Conservation (phyloP, 164 flowering plant genomes). For the Tetracentron sinense region DNA sequence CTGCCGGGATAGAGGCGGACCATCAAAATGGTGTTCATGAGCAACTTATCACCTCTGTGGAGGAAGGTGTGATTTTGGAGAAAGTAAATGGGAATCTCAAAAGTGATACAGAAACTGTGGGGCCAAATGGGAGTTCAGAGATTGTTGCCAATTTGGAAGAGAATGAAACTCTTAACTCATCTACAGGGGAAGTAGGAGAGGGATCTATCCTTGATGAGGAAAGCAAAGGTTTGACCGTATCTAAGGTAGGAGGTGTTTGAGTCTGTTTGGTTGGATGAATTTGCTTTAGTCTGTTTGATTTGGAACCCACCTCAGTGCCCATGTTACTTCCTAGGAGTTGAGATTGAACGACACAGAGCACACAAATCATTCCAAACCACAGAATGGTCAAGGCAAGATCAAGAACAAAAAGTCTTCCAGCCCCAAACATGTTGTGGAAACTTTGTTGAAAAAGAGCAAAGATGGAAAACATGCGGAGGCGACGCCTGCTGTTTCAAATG, state of each 20-base stretch:
- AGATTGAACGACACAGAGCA: conserved; percentile 25
- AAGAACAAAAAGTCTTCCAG: conserved; percentile 33
- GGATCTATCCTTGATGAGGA: conserved; percentile 18
- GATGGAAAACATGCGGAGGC: conserved; percentile 38
- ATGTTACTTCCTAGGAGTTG: conserved; percentile 36
- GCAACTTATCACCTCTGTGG: conserved; percentile 17
- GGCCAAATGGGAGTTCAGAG: too few relatives aligned
- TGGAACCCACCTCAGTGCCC: not conserved
- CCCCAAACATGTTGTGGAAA: conserved; percentile 24
- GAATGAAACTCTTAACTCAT: conserved; percentile 13
- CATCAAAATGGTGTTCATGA: conserved; percentile 40
- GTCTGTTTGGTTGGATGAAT: not conserved
- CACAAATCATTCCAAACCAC: conserved; percentile 24
- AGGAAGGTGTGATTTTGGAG: conserved; percentile 21
- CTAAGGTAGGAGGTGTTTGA: conserved; percentile 29
- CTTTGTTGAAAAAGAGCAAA: conserved; percentile 34
- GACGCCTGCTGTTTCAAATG: conserved; percentile 35
- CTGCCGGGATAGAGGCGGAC: conserved; percentile 23
- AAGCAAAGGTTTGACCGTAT: conserved; percentile 23
- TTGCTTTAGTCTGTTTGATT: conserved; percentile 1
- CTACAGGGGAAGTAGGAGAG: conserved; percentile 18
- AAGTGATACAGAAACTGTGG: too few relatives aligned
- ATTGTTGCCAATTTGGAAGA: conserved; percentile 21
- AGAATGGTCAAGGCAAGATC: conserved; percentile 32
- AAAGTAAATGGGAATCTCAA: conserved; percentile 24